Percentiles rank a stretch among this genome's conserved stretches.
Conservation (phyloP, 2,329 filamentous ascomycete genomes). For the Claviceps capensis region DNA sequence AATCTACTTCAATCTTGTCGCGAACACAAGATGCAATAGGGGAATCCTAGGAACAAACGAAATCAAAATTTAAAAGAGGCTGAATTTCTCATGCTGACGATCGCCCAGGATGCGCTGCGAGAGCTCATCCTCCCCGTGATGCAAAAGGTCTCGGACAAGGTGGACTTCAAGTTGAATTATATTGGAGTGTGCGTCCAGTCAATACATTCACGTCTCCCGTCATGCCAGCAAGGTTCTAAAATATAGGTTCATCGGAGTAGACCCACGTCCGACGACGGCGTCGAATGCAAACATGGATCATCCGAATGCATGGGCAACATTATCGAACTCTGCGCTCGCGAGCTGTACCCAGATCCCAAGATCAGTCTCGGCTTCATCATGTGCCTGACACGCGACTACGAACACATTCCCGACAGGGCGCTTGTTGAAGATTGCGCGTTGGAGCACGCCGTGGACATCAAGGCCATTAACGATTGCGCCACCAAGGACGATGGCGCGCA, state of each 20-base stretch:
- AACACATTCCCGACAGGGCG: conserved; percentile 61
- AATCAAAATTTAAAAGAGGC: no score
- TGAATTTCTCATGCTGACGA: background rate
- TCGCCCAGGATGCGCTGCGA: conserved; percentile 54
- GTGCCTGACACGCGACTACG: conserved; percentile 68
- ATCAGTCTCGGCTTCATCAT: conserved; percentile 86
- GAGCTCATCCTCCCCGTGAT: conserved; percentile 76
- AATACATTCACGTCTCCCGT: background rate
- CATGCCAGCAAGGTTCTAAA: background rate
- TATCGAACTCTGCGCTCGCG: conserved; percentile 77
- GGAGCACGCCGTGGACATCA: conserved; percentile 79
- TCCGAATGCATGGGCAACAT: conserved; percentile 88
- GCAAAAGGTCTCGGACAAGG: conserved; percentile 67
- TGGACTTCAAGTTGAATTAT: conserved; percentile 82
- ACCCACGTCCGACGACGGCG: conserved; percentile 63
- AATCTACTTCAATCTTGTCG: background rate
- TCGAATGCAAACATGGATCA: conserved; percentile 80
- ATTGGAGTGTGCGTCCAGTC: conserved; percentile 55
- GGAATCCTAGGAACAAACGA: background rate
- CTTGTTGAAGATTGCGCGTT: conserved; percentile 78
- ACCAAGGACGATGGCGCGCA: conserved; percentile 61
- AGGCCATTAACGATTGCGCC: conserved; percentile 68
- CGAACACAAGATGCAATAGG: background rate
- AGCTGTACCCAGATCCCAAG: conserved; percentile 73
- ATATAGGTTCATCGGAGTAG: conserved; percentile 21